Percentiles rank a stretch among this genome's conserved stretches.
Evolutionary conservation across 306 rosid species (phyloP).

Genomic region (Pyrus betulifolia): DNA sequence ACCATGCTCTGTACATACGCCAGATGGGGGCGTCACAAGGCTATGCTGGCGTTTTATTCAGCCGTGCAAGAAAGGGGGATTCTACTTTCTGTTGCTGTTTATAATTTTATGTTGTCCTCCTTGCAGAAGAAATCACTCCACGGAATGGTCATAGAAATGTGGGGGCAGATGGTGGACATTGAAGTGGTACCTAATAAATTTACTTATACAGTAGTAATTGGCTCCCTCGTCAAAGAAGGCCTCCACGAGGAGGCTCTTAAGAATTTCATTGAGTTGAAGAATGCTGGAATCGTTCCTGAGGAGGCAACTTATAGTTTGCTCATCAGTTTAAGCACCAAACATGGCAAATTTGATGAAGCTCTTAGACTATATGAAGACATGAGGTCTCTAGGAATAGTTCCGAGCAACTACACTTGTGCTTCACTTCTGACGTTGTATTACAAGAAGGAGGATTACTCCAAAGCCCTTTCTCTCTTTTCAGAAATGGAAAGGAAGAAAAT

Average conservation of each 20-base stretch:
- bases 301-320: conserved; percentile 71
- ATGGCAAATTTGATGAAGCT: conserved; percentile 49
- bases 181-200: conserved; percentile 53
- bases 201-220: conserved; percentile 63
- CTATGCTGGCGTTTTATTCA: conserved; percentile 82
- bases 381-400: conserved; percentile 54
- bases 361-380: conserved; percentile 63
- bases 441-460: conserved; percentile 71
- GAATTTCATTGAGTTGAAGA: conserved; percentile 55
- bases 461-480: conserved; percentile 78
- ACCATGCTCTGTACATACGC: conserved; percentile 95
- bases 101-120: conserved; percentile 89
- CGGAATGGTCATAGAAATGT: conserved; percentile 44
- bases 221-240: conserved; percentile 59
- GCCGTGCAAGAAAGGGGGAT: conserved; percentile 67
- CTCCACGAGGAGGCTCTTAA: conserved; percentile 52
- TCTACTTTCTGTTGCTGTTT: conserved; percentile 56
- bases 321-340: conserved; percentile 55
- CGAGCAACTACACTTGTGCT: conserved; percentile 85
- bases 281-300: conserved; percentile 59
- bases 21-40: conserved; percentile 88
- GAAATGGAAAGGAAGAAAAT: conserved; percentile 63
- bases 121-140: conserved; percentile 92
- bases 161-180: conserved; percentile 63
- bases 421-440: conserved; percentile 78